Percentiles rank a stretch among this genome's conserved stretches.
Conservation (phyloP, 495 filamentous ascomycete genomes). For the Penicillium herquei region DNA sequence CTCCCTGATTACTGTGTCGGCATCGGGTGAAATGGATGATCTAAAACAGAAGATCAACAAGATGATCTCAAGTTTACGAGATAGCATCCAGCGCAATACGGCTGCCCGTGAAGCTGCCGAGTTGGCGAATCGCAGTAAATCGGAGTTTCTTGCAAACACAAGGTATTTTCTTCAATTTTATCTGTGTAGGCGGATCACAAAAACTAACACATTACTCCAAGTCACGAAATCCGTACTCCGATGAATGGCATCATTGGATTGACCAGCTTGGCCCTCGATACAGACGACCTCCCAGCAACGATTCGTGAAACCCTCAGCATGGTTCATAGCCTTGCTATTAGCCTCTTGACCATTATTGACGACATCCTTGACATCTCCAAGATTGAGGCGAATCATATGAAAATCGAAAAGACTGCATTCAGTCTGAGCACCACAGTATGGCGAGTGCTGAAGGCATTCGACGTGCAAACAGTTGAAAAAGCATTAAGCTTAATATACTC, state of each 20-base stretch:
- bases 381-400: slow-evolving; percentile 75
- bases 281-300: slow-evolving; percentile 66
- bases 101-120: slow-evolving; percentile 52
- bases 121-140: slow-evolving; percentile 59
- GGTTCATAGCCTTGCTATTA: slow-evolving; percentile 83
- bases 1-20: slow-evolving; percentile 85
- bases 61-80: slow-evolving; percentile 86
- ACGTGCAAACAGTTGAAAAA: slow-evolving; percentile 87
- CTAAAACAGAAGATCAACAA: slow-evolving; percentile 93
- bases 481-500: slow-evolving; percentile 53
- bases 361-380: slow-evolving; percentile 86
- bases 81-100: slow-evolving; percentile 42
- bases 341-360: slow-evolving; percentile 77
- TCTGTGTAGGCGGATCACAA: not conserved
- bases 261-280: slow-evolving; percentile 72
- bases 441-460: slow-evolving; percentile 60
- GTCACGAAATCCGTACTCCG: slow-evolving; percentile 79
- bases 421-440: slow-evolving; percentile 51
- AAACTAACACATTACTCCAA: slow-evolving; percentile 5
- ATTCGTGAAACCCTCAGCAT: slow-evolving; percentile 89
- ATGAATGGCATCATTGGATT: slow-evolving; percentile 71
- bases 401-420: slow-evolving; percentile 68
- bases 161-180: slow-evolving; percentile 51
- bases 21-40: slow-evolving; percentile 94
- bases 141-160: slow-evolving; percentile 72